Evolutionary conservation across 495 filamentous ascomycete genomes (phyloP), one percentile per base, ranked within the genome.

Genomic region (Beverwykella pulmonaria): DNA sequence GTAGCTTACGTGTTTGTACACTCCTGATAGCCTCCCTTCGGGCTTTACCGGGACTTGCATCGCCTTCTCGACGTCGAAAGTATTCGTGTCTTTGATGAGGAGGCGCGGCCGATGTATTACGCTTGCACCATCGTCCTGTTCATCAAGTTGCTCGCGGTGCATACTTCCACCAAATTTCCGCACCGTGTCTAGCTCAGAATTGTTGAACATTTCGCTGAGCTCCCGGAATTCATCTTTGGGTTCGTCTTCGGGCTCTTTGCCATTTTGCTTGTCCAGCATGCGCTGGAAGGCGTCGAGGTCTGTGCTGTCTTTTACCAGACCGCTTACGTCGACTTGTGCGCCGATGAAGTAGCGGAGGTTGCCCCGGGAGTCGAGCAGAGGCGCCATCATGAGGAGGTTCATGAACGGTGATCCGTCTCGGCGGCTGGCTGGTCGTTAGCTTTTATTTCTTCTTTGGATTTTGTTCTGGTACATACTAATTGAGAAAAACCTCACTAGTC

Each of bases 361-460:
- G 19, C 87, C 87, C 41, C 81, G 80, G 60, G 78, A 86, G 65
- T 90, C 87, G 46, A 84, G 76, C 1, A 90, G 75, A 17, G 87
- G 87, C 4, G 87, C 82, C 50, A 82, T 81, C 81, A 88, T 87
- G 19, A 88, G 75, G 2, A 90, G 78, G 64, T 89, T 90, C 82
- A 89, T 87, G 72, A 90, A 90, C 0, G 84, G 86, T 0, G 83
- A 85, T 5, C 87, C 87, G 65, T 89, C 87, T 56, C 86, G 76
- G 26, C 86, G 81, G 68, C 82, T 86, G 66, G 36, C 4, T 26
- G 5, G 29, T 9, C 12, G 55, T 70, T 69, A 70, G 63, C 8
- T 15, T 20, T 1, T 46, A 22, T 20, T 1, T 46, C 44, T 27
- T n/a, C 15, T n/a, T 44, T n/a, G 17, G 17, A 15, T 19, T 22